Percentiles rank a stretch among this genome's conserved stretches.
phyloP scores from a whole-genome alignment of 192 early-diverging fungal genomes.

The Backusella parvicylindrica region DNA sequence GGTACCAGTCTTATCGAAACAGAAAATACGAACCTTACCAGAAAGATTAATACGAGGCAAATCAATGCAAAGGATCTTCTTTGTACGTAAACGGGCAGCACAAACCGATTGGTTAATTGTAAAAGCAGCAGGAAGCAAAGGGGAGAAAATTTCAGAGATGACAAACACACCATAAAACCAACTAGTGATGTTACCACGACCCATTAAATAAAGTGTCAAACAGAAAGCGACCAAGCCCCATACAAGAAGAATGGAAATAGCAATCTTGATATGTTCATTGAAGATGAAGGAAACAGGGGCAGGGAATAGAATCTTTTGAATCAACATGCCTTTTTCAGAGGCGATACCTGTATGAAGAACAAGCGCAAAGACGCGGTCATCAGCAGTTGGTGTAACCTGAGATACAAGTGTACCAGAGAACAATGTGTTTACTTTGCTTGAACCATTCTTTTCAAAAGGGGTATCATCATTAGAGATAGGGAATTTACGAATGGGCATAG shows the following conservation, averaged over 20 bases:
- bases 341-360: constrained; percentile 61
- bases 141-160: constrained; percentile 66
- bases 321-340: constrained; percentile 64
- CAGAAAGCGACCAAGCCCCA: constrained; percentile 63
- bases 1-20: constrained; percentile 82
- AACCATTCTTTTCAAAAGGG: constrained; percentile 30
- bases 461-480: constrained; percentile 53
- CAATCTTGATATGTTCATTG: constrained; percentile 73
- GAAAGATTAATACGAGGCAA: constrained; percentile 68
- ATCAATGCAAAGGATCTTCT: constrained; percentile 70
- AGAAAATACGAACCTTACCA: constrained; percentile 72
- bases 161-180: constrained; percentile 77
- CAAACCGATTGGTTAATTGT: constrained; percentile 72
- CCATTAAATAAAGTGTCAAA: constrained; percentile 55
- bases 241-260: constrained; percentile 57
- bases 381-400: constrained; percentile 43
- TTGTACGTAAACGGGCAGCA: constrained; percentile 53
- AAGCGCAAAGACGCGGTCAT: constrained; percentile 43
- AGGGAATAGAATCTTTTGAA: constrained; percentile 75
- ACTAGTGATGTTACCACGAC: constrained; percentile 53
- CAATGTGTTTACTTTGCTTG: constrained; percentile 53
- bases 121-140: constrained; percentile 69
- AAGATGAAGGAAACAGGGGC: constrained; percentile 71
- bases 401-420: constrained; percentile 65
- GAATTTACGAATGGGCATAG: constrained; percentile 75